Evolutionary conservation across 139 green algal species (phyloP), one percentile per base, ranked within the genome.

Genomic region (Zygnema circumcarinatum): DNA sequence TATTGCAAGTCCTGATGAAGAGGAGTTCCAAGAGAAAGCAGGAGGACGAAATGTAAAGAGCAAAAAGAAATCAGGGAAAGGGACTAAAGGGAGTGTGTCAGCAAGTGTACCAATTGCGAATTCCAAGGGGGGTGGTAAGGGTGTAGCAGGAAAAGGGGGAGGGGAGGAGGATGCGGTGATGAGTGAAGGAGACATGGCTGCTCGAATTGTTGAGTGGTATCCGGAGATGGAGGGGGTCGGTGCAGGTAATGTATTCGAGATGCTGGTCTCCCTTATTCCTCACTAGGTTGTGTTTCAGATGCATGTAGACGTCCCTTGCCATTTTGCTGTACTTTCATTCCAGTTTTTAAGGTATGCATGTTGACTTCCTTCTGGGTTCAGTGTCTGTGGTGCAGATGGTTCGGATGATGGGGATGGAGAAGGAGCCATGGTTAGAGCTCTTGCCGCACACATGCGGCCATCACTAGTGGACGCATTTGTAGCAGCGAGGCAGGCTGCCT

Each of bases 391-490:
- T 68, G 36, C 75, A 52, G 75, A 21, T 83, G 20, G 2, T 73
- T 16, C 32, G 38, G 83, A 89, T 2, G 75, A 32, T 1, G 32
- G 29, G 2, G 76, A 88, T 2, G 83, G 38, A 76, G 76, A 87
- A 25, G 83, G 36, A 38, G 16, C 39, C 29, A 35, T 36, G 81
- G 68, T 2, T 32, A 2, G 83, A 73, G 76, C 25, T 38, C 76
- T 96, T 3, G 93, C 91, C 2, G 78, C 86, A 54, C 54, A 92
- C 67, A 75, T 98, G 21, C 84, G 92, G 32, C 90, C 89, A 0
- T 82, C 87, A 11, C 93, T 93, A 0, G 56, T 96, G n/a, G 79
- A 88, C 21, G 93, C 92, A 67, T 96, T 94, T 56, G 93, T 95
- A 52, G 81, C 88, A 11, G 89, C 92, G 1, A 91, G 96, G 68